These are phyloP conservation scores for Phlebiopsis flavidoalba DNA, from an alignment of 768 basidiomycete genomes.

Conservation along the genomic window DNA sequence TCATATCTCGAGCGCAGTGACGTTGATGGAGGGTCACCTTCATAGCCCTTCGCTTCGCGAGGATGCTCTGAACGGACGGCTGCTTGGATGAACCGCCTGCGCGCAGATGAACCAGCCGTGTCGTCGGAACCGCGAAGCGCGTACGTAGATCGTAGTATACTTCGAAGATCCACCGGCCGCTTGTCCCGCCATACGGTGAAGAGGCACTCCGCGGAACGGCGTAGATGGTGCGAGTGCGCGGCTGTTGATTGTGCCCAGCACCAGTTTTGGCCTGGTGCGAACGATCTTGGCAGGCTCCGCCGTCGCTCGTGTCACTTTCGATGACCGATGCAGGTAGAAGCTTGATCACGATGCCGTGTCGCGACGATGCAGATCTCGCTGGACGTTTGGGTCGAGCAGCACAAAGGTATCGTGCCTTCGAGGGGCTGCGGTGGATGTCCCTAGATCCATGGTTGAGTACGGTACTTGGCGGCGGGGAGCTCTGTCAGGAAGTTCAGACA, in stretches of 20 bases:
- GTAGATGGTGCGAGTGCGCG: constrained; percentile 57
- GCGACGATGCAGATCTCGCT: constrained; percentile 59
- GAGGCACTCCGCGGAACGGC: constrained; percentile 41
- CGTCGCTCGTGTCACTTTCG: constrained; percentile 21
- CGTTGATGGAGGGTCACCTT: constrained; percentile 41
- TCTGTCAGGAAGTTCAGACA: constrained; percentile 44
- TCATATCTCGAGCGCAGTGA: constrained; percentile 41
- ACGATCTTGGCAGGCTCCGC: constrained; percentile 26
- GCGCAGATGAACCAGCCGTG: constrained; percentile 61
- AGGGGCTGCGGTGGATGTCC: constrained; percentile 21
- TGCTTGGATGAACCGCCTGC: constrained; percentile 54
- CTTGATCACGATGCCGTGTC: constrained; percentile 55
- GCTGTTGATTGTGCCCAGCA: constrained; percentile 57
- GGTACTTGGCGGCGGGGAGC: constrained; percentile 47
- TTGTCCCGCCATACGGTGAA: constrained; percentile 36
- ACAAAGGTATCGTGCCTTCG: constrained; percentile 23
- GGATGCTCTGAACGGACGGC: constrained; percentile 40
- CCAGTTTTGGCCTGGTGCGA: constrained; percentile 52
- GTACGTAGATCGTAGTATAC: constrained; percentile 60
- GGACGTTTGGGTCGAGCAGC: constrained; percentile 45
- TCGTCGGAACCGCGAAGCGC: constrained; percentile 61
- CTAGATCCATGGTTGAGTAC: constrained; percentile 34
- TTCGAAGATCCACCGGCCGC: constrained; percentile 43
- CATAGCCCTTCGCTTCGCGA: constrained; percentile 42
- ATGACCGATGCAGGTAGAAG: constrained; percentile 70